Evolutionary conservation across 1,139 yeast species (phyloP), one percentile per base, ranked within the genome.

Genomic region (Candida labiduridarum): DNA sequence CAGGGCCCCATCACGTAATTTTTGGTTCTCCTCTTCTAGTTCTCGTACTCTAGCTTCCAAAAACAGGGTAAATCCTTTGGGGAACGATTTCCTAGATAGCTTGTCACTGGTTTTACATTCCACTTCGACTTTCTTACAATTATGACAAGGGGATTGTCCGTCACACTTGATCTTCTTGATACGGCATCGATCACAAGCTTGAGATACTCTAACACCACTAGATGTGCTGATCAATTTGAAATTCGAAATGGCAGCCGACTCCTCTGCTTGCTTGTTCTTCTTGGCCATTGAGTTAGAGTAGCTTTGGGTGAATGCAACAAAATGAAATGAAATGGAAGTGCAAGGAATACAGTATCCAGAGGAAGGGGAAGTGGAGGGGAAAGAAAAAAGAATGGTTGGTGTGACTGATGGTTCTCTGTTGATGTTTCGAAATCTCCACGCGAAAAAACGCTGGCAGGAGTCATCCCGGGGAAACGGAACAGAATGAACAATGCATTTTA

Each of bases 161-260:
- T 85, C 88, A 68, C 95, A 87, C 59, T 84, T 85, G 58, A 86
- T 85, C 67, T 87, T 87, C 58, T 88, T 84, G 56, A 86, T 79
- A 48, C 94, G 71, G 60, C 95, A 87, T 41, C 95, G 71, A 64
- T 87, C 94, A 68, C 95, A 87, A 3, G 94, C 94, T 63, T 87
- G 94, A 2, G 88, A 80, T 3, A 85, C 85, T 56, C 88, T 60
- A 11, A 71, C 64, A 0, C 80, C 79, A 4, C 69, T 57, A 10
- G 71, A 69, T 12, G 80, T 74, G 47, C 65, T 69, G 43, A 76
- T 76, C 46, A 76, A 62, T 55, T 74, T 75, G 55, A 69, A 64
- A 57, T 72, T 74, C 2, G 67, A 52, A 9, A 56, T 52, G n/a
- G 10, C 41, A 4, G 41, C 36, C 11, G 30, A 12, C 10, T 35